Base-by-base conservation (phyloP, 495 filamentous ascomycete genomes). In the Neurospora sp. region DNA sequence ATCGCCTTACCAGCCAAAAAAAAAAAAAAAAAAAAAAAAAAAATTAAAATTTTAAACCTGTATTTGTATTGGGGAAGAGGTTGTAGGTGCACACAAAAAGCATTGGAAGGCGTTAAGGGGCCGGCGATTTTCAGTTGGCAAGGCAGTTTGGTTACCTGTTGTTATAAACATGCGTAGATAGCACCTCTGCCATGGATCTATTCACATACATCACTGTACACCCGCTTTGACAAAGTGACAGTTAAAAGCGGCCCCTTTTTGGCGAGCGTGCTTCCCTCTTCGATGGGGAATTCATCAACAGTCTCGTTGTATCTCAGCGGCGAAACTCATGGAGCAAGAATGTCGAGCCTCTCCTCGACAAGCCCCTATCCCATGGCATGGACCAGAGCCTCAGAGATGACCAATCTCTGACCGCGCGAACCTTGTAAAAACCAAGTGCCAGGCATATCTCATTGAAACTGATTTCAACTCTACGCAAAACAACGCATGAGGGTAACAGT, bases 81-180 rank as follows among this genome's bases (percentile, higher is more conserved):
- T 31, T 31, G 24, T 17, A 62, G 17, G 13, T 62, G 24, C 31
- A 62, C 38, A 73, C 21, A 31, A 39, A 13, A 21, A 73, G 71
- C 74, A 73, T 75, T 75, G 71, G 71, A 69, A 75, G 74, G 74
- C 74, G 74, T 75, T 73, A n/a, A 2, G 54, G 48, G 54, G 54
- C 54, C 54, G 54, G 54, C 54, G 24, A 62, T 62, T 31, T 62
- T 31, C 21, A 62, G 54, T 62, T 17, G 54, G 54, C 54, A 62
- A 31, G 54, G 54, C 24, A 31, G 24, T 62, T 62, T 62, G 54
- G 24, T 31, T 62, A 62, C 54, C 54, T 62, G 54, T 62, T 62
- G 54, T 62, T 31, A 62, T 62, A 62, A 5, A 62, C 54, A 62
- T 31, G 54, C 13, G 54, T 62, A 62, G 24, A 62, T 62, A 62